Evolutionary conservation across 192 early-diverging fungal species (phyloP).

Genomic region (Dimargaris xerosporica): DNA sequence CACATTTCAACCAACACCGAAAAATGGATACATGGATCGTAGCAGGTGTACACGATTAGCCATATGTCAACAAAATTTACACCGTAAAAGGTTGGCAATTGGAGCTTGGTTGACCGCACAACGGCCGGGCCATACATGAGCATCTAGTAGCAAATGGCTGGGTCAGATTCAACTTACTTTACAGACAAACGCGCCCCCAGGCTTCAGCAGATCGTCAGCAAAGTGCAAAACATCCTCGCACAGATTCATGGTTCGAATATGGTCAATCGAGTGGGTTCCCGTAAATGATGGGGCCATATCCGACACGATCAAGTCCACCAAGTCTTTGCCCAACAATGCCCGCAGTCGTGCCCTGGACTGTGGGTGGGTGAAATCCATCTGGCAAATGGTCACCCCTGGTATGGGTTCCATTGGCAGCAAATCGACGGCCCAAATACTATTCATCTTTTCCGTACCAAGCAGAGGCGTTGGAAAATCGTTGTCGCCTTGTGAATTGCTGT

Average conservation of each 20-base stretch:
- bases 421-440: constrained; percentile 43
- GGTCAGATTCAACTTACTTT: background rate
- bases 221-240: constrained; percentile 51
- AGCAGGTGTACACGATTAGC: background rate
- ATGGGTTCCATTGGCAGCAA: constrained; percentile 52
- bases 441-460: background rate
- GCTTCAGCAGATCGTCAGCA: constrained; percentile 35
- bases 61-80: background rate
- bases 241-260: constrained; percentile 42
- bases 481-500: background rate
- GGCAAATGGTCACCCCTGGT: constrained; percentile 38
- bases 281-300: constrained; percentile 79
- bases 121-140: background rate
- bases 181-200: constrained; percentile 43
- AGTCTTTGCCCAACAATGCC: constrained; percentile 17
- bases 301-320: constrained; percentile 33
- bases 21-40: too few relatives aligned
- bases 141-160: background rate
- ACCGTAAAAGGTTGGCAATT: background rate
- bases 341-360: constrained; percentile 22
- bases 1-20: background rate
- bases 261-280: constrained; percentile 51
- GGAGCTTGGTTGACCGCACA: background rate
- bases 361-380: constrained; percentile 47
- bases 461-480: background rate